phyloP scores from a whole-genome alignment of 305 asterid species.

The Stenogyne calaminthoides region DNA sequence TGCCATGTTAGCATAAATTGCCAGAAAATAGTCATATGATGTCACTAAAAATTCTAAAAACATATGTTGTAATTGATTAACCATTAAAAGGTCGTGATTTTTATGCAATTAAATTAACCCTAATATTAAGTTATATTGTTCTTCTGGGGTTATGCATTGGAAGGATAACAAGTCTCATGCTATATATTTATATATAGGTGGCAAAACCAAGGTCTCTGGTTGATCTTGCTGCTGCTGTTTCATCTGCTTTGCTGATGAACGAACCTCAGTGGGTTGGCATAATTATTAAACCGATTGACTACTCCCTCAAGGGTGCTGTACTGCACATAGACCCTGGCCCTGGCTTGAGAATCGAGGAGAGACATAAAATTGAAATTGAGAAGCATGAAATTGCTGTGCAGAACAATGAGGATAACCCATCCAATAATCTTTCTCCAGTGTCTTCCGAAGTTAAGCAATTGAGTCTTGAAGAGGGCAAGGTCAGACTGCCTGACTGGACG shows the following conservation, averaged over 20 bases:
- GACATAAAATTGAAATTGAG: conserved; percentile 81
- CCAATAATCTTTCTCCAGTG: conserved; percentile 38
- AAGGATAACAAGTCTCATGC: conserved; percentile 26
- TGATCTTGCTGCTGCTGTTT: conserved; percentile 95
- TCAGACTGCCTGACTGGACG: conserved; percentile 91
- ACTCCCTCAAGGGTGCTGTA: conserved; percentile 87
- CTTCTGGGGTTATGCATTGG: not conserved
- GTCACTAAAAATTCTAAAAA: too few species aligned
- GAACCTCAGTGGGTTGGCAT: conserved; percentile 96
- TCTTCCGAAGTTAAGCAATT: conserved; percentile 51
- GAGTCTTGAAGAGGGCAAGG: conserved; percentile 68
- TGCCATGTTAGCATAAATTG: too few species aligned
- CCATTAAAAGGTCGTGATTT: too few species aligned
- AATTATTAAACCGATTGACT: conserved; percentile 74
- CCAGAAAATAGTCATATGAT: too few species aligned
- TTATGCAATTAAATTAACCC: too few species aligned
- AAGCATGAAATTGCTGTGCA: conserved; percentile 46
- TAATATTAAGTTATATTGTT: not conserved
- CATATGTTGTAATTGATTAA: too few species aligned
- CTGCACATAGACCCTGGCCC: conserved; percentile 95
- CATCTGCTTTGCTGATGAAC: conserved; percentile 94
- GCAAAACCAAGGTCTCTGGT: conserved; percentile 92
- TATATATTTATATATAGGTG: conserved; percentile 53
- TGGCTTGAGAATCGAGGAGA: conserved; percentile 84
- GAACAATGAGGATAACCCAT: conserved; percentile 36